These are phyloP conservation scores for Nicotiana undulata DNA, from an alignment of 257 asterid species.

Conservation along the genomic window DNA sequence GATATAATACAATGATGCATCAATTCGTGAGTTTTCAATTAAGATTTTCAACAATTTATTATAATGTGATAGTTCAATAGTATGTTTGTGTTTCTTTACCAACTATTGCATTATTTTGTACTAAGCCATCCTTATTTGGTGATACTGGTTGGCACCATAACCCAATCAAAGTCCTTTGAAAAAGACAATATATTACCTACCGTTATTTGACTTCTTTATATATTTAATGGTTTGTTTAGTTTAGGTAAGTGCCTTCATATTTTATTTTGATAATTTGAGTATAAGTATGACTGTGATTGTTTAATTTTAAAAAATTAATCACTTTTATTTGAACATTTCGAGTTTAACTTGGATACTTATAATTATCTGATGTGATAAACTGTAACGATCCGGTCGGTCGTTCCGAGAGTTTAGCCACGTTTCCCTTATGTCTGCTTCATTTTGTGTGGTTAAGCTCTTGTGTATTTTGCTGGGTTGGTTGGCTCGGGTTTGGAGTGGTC, in stretches of 20 bases:
- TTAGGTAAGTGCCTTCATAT: neutral
- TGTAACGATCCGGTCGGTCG: too few relatives aligned
- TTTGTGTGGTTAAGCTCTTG: too few relatives aligned
- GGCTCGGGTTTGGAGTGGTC: too few relatives aligned
- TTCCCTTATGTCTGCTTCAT: too few relatives aligned
- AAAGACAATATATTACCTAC: neutral
- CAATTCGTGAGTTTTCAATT: neutral
- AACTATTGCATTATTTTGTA: neutral
- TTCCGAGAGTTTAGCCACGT: too few relatives aligned
- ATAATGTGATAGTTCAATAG: too few relatives aligned
- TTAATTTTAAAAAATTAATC: neutral
- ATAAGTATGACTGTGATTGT: neutral
- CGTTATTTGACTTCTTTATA: neutral
- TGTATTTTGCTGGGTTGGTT: too few relatives aligned
- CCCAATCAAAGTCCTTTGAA: neutral
- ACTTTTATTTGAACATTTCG: neutral
- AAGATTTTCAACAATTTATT: too few relatives aligned
- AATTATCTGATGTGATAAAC: too few relatives aligned
- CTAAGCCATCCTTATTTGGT: neutral
- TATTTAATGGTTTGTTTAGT: neutral
- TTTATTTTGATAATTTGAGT: neutral
- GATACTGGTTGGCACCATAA: neutral
- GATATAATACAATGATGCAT: neutral
- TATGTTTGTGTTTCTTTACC: neutral
- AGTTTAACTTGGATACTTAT: too few relatives aligned